Evolutionary conservation across 345 rosid species (phyloP).

Genomic region (Eutrema japonicum): DNA sequence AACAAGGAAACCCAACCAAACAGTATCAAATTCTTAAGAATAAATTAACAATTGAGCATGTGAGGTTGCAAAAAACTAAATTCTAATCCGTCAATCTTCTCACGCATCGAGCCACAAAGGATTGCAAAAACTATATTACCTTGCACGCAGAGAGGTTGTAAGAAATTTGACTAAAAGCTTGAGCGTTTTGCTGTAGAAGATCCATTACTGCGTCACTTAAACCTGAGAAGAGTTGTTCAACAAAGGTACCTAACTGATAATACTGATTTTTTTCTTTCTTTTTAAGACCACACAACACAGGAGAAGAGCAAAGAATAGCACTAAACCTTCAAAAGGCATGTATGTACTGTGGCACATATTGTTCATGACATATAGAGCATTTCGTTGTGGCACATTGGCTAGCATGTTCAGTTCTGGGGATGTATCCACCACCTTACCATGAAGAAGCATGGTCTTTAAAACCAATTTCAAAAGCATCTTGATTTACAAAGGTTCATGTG

Average conservation of each 20-base stretch:
- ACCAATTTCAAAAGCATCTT: conserved; percentile 39
- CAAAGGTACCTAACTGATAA: conserved; percentile 18
- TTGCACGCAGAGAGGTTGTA: conserved; percentile 69
- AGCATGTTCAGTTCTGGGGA: conserved; percentile 60
- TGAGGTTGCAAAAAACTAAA: not conserved
- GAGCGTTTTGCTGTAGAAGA: conserved; percentile 77
- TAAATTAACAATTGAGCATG: conserved; percentile 18
- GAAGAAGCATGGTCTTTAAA: conserved; percentile 41
- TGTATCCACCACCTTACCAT: conserved; percentile 79
- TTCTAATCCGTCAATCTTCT: conserved; percentile 18
- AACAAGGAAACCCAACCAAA: conserved; percentile 13
- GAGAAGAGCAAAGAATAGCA: conserved; percentile 36
- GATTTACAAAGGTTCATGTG: conserved; percentile 29
- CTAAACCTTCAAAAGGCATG: conserved; percentile 66
- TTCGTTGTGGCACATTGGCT: conserved; percentile 58
- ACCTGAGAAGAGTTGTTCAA: conserved; percentile 56
- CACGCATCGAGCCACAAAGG: conserved; percentile 11
- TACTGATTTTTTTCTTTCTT: not conserved
- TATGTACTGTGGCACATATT: conserved; percentile 51
- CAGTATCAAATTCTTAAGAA: conserved; percentile 8
- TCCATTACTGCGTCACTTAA: conserved; percentile 60
- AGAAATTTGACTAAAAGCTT: conserved; percentile 69
- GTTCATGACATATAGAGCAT: conserved; percentile 57
- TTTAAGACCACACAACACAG: conserved; percentile 9
- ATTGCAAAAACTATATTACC: conserved; percentile 51